A percentile compares a stretch with the other conserved stretches of the same genome.
These are phyloP conservation scores for Ceratocystis colombiana DNA, from an alignment of 2,329 filamentous ascomycete species.

Conservation along the genomic window DNA sequence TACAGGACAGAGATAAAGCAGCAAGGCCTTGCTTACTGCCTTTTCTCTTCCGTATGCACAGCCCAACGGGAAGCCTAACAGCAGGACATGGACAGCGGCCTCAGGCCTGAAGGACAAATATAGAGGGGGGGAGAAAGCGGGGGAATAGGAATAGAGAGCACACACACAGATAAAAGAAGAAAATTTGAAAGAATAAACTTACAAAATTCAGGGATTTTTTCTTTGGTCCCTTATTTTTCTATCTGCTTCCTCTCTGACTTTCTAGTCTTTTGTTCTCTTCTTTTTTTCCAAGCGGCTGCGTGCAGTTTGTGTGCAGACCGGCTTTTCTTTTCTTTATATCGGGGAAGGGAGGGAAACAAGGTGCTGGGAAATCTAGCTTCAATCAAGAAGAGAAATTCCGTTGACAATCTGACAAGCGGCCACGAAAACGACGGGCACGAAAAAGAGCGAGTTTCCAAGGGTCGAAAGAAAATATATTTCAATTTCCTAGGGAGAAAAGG, in stretches of 20 bases:
- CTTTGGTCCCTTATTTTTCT: neutral
- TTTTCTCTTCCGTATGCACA: neutral
- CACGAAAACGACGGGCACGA: no score
- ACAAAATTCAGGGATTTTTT: conserved; percentile 5
- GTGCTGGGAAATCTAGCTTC: conserved; percentile 17
- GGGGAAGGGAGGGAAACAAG: neutral
- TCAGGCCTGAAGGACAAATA: neutral
- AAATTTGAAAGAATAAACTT: neutral
- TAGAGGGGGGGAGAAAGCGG: neutral
- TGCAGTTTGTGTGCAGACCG: neutral
- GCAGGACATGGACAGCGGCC: neutral
- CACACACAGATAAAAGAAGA: conserved; percentile 11
- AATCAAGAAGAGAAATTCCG: conserved; percentile 21
- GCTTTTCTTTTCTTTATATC: neutral
- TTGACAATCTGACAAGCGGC: neutral
- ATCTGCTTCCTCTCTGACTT: no score
- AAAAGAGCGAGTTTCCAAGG: conserved; percentile 1
- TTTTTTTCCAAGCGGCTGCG: conserved; percentile 4
- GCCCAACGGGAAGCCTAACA: neutral
- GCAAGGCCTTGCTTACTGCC: conserved; percentile 12
- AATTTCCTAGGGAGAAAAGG: conserved; percentile 12
- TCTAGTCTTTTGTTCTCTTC: neutral
- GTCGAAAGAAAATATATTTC: neutral
- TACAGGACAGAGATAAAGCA: neutral
- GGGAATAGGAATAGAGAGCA: no score